Base-by-base conservation (phyloP, 352 stramenopile genomes). In the Chloridella minuta region DNA sequence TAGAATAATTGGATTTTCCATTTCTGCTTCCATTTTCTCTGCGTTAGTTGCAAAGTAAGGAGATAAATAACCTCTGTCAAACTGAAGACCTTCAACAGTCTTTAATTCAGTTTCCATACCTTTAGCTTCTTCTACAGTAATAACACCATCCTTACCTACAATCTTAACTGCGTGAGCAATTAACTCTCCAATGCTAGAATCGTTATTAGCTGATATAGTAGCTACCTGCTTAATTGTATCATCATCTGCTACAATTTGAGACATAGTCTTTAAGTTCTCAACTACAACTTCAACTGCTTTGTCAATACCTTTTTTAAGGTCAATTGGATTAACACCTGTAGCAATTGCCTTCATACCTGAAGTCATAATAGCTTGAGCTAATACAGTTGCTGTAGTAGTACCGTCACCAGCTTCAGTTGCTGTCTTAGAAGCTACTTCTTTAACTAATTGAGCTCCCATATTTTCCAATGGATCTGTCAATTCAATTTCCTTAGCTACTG, bases 1-100 rank as follows among this genome's bases (percentile, higher is more conserved):
- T 21, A 99, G 90, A 88, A 99, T 98, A 87, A 94, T 92, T 27
- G 97, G 95, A 91, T 99, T 98, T 89, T 99, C 96, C 89, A 99
- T 93, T 90, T 99, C 96, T 89, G 92, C 90, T 66, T 93, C 87
- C 88, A 93, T 91, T 87, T 92, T 90, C 88, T 94, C 91, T 87
- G 93, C 89, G 87, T 95, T 92, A 87, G 92, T 95, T 85, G 94
- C 91, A 30, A 95, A 92, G 89, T 95, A 95, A 28, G 92, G 92
- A 4, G 90, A 93, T 49, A 95, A 89, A 88, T 91, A 95, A 51
- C 92, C 92, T 27, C 92, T 88, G 90, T 95, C 92, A 88, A 95
- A 93, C 21, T 91, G 93, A 25, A 95, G 87, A 88, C 92, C 92
- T 87, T 95, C 92, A 16, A 91, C 94, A 88, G 94, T 93, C 88